Evolutionary conservation across 2,329 filamentous ascomycete species (phyloP).

Genomic region (Diaporthe australafricana): DNA sequence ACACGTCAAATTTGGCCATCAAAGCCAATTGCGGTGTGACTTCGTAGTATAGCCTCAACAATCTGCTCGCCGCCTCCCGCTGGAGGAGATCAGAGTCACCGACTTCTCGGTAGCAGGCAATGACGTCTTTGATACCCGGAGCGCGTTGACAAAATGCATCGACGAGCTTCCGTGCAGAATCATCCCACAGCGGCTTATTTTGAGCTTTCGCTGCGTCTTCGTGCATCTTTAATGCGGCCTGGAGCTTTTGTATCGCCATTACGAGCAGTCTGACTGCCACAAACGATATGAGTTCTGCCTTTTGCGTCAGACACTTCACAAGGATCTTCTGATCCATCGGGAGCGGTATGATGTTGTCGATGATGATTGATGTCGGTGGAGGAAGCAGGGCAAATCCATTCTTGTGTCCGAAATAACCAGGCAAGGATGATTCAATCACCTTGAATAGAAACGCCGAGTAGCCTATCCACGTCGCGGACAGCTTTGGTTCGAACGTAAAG

Average conservation of each 20-base stretch:
- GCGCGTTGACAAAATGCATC: constrained; percentile 83
- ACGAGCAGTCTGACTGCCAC: constrained; percentile 86
- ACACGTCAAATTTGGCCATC: constrained; percentile 89
- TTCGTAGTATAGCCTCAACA: constrained; percentile 88
- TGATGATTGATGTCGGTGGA: constrained; percentile 80
- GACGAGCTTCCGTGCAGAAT: constrained; percentile 74
- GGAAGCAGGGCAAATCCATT: constrained; percentile 74
- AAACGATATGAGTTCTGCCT: constrained; percentile 83
- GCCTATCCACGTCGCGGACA: constrained; percentile 94
- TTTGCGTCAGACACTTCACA: constrained; percentile 81
- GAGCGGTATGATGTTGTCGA: constrained; percentile 88
- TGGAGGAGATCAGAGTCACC: constrained; percentile 78
- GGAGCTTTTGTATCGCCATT: constrained; percentile 82
- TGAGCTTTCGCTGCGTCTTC: constrained; percentile 53
- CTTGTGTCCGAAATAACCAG: constrained; percentile 76
- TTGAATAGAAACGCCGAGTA: constrained; percentile 91
- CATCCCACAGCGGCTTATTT: constrained; percentile 70
- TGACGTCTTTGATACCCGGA: constrained; percentile 84
- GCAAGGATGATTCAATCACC: constrained; percentile 79
- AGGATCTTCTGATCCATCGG: constrained; percentile 85
- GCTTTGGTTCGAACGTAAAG: constrained; percentile 90
- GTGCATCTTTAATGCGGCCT: constrained; percentile 71
- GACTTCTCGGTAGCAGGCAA: constrained; percentile 78
- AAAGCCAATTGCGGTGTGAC: constrained; percentile 82
- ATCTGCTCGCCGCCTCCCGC: constrained; percentile 80